Conservation (phyloP, 2,329 filamentous ascomycete genomes). For the Juglanconis juglandina region DNA sequence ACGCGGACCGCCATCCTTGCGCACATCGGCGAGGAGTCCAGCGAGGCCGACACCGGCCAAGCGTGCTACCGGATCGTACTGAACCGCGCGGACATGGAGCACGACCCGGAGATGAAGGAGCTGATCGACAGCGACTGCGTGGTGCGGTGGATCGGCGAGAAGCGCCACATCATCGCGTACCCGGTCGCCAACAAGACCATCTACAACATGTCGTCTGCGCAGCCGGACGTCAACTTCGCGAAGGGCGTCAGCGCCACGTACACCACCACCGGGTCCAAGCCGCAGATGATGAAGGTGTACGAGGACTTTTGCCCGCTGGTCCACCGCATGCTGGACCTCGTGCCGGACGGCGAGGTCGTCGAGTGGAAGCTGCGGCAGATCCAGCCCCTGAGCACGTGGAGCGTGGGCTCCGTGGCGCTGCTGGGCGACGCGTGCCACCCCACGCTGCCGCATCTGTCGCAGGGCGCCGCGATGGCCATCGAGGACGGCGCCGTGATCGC, state of each 20-base stretch:
- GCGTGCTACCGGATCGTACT: slow-evolving; percentile 80
- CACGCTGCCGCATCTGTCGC: slow-evolving; percentile 63
- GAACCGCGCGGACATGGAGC: slow-evolving; percentile 58
- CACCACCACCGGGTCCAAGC: slow-evolving; percentile 60
- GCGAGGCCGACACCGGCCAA: slow-evolving; percentile 67
- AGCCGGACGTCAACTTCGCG: slow-evolving; percentile 60
- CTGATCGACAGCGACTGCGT: slow-evolving; percentile 66
- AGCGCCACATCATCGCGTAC: slow-evolving; percentile 75
- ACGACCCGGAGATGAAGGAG: slow-evolving; percentile 64
- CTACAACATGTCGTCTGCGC: slow-evolving; percentile 62
- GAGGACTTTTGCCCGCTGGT: slow-evolving; percentile 58
- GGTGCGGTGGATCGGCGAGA: slow-evolving; percentile 72
- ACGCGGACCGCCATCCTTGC: slow-evolving; percentile 53
- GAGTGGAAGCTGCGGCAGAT: slow-evolving; percentile 64
- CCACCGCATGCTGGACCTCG: slow-evolving; percentile 55
- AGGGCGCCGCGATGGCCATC: slow-evolving; percentile 66
- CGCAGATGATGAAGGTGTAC: slow-evolving; percentile 59
- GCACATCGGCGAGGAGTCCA: slow-evolving; percentile 46
- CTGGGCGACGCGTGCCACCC: slow-evolving; percentile 66
- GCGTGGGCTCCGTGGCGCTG: slow-evolving; percentile 53
- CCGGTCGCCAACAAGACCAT: slow-evolving; percentile 64
- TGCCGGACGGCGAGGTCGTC: slow-evolving; percentile 60
- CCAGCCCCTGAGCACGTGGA: slow-evolving; percentile 55
- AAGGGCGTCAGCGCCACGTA: slow-evolving; percentile 56
- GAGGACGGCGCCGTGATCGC: slow-evolving; percentile 63